Evolutionary conservation across 129 eudicot species (phyloP).

Genomic region (Lactuca saligna): DNA sequence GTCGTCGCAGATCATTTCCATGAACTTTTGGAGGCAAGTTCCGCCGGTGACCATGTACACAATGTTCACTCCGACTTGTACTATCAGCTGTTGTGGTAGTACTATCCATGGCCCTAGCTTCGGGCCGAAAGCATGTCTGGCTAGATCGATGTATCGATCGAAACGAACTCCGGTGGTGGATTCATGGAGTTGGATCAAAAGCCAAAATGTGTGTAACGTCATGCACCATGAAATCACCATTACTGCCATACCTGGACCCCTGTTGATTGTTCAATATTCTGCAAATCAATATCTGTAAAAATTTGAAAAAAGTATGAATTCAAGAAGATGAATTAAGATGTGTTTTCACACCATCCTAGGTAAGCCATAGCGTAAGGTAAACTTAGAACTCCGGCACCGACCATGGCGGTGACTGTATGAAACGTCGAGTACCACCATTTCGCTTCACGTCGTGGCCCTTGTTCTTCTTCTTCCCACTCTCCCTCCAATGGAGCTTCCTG

Average conservation of each 20-base stretch:
- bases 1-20: constrained; percentile 67
- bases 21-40: constrained; percentile 76
- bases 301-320: too few relatives aligned
- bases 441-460: constrained; percentile 71
- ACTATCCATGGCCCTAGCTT: constrained; percentile 82
- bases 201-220: constrained; percentile 82
- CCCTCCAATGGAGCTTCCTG: constrained; percentile 72
- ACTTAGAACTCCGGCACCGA: constrained; percentile 99
- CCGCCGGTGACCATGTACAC: constrained; percentile 99
- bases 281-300: background rate
- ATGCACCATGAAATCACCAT: constrained; percentile 80
- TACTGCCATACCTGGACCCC: constrained; percentile 84
- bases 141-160: constrained; percentile 74
- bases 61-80: constrained; percentile 70
- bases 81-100: constrained; percentile 86
- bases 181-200: constrained; percentile 80
- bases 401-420: constrained; percentile 98
- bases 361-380: constrained; percentile 94
- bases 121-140: constrained; percentile 75
- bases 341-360: constrained; percentile 68
- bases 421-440: constrained; percentile 99
- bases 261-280: constrained; percentile 40
- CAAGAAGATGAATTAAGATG: background rate
- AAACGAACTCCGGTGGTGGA: constrained; percentile 65
- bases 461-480: constrained; percentile 36